Conservation (phyloP, 169 alveolate species). For the Eimeria mitis region DNA sequence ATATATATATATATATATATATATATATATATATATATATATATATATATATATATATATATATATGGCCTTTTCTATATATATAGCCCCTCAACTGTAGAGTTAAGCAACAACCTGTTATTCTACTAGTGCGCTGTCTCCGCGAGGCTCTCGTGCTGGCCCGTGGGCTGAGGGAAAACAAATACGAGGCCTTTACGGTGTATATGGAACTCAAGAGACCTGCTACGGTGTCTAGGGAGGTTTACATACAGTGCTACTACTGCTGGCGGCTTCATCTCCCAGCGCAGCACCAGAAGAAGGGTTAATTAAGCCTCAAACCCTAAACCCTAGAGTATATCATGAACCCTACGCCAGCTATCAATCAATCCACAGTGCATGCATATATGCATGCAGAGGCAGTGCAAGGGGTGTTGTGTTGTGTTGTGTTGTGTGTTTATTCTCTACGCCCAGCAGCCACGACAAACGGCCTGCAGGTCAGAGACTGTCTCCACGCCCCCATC, state of each 20-base stretch:
- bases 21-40: too few relatives aligned
- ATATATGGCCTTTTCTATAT: too few relatives aligned
- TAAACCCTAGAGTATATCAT: too few relatives aligned
- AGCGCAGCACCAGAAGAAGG: neutral
- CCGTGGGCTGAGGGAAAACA: neutral
- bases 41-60: too few relatives aligned
- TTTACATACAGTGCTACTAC: neutral
- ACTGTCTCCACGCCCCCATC: slow-evolving; percentile 26
- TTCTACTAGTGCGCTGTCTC: neutral
- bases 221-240: neutral
- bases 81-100: neutral
- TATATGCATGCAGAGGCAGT: neutral
- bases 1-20: too few relatives aligned
- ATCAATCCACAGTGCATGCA: neutral
- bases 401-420: too few relatives aligned
- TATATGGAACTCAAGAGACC: too few relatives aligned
- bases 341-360: neutral
- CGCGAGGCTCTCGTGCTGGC: neutral
- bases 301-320: neutral
- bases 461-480: slow-evolving; percentile 19
- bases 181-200: neutral
- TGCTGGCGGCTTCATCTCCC: neutral
- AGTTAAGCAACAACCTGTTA: neutral
- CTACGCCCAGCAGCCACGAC: slow-evolving; percentile 28
- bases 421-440: neutral